Conservation (phyloP, 495 filamentous ascomycete species). For the Neurospora sp. region DNA sequence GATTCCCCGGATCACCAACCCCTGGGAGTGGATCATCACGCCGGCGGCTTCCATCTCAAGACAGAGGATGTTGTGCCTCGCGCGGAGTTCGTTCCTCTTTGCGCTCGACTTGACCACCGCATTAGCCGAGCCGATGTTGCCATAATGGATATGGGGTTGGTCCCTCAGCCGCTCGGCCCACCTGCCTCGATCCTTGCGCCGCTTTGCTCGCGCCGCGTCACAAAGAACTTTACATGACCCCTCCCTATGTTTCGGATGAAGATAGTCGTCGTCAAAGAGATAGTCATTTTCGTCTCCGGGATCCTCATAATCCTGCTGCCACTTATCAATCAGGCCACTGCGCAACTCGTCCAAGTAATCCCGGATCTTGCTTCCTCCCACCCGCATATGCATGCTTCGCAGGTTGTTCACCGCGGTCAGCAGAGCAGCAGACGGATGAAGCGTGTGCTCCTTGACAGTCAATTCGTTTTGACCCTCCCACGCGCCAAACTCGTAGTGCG, state of each 20-base stretch:
- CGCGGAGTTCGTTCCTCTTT: not conserved
- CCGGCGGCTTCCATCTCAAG: not conserved
- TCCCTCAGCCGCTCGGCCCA: too few relatives aligned
- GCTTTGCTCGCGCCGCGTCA: not conserved
- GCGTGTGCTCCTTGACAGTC: not conserved
- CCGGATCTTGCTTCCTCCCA: slow-evolving; percentile 10
- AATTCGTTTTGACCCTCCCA: not conserved
- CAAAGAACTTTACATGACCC: not conserved
- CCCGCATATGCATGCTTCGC: slow-evolving; percentile 4
- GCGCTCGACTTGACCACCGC: not conserved
- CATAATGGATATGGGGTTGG: too few relatives aligned
- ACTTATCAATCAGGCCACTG: not conserved
- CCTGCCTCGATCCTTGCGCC: too few relatives aligned
- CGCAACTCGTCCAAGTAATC: slow-evolving; percentile 6
- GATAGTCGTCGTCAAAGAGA: not conserved
- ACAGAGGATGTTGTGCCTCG: not conserved
- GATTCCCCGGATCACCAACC: not conserved
- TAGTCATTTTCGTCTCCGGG: not conserved
- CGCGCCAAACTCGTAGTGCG: slow-evolving; percentile 21
- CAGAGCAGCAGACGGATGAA: slow-evolving; percentile 18
- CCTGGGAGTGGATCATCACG: slow-evolving; percentile 3
- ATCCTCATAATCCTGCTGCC: not conserved
- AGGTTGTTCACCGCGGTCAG: slow-evolving; percentile 12
- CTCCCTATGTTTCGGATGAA: not conserved
- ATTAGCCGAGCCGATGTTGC: too few relatives aligned